Conservation (phyloP, 169 alveolate species). For the Cryptosporidium felis region DNA sequence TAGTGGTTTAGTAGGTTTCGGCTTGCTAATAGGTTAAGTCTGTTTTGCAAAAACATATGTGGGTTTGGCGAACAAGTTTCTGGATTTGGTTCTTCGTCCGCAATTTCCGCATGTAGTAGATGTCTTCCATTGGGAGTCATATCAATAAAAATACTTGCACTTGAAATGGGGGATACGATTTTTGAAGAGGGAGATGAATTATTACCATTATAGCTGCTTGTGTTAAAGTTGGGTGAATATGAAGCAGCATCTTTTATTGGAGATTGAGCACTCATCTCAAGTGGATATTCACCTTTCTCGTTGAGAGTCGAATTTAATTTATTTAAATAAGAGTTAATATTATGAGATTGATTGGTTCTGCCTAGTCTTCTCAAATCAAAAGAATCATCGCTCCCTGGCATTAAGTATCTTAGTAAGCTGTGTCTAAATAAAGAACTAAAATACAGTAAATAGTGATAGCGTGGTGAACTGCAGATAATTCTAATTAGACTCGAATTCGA, state of each 20-base stretch:
- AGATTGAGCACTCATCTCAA: constrained; percentile 38
- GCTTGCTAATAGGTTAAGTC: constrained; percentile 57
- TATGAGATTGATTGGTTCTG: neutral
- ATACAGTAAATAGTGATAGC: neutral
- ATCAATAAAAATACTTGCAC: constrained; percentile 63
- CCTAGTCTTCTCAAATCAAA: constrained; percentile 19
- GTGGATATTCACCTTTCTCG: constrained; percentile 6
- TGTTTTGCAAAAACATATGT: constrained; percentile 2
- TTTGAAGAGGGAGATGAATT: constrained; percentile 62
- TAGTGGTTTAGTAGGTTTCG: constrained; percentile 30
- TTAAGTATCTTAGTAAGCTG: neutral
- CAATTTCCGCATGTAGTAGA: constrained; percentile 39
- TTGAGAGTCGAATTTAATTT: constrained; percentile 22
- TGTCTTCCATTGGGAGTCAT: constrained; percentile 68
- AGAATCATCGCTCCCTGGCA: constrained; percentile 52
- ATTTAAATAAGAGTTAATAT: constrained; percentile 1
- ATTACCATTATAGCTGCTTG: neutral
- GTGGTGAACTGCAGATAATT: constrained; percentile 36
- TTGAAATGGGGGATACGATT: constrained; percentile 54
- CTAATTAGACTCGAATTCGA: constrained; percentile 53
- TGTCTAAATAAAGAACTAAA: neutral
- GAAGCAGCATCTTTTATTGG: neutral
- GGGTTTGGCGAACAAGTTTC: constrained; percentile 70
- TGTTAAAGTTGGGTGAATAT: constrained; percentile 6
- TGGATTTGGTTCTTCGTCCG: constrained; percentile 71